A percentile compares a stretch with the other conserved stretches of the same genome.
Evolutionary conservation across 2,329 filamentous ascomycete species (phyloP).

Genomic region (Calonectria hawksworthii): DNA sequence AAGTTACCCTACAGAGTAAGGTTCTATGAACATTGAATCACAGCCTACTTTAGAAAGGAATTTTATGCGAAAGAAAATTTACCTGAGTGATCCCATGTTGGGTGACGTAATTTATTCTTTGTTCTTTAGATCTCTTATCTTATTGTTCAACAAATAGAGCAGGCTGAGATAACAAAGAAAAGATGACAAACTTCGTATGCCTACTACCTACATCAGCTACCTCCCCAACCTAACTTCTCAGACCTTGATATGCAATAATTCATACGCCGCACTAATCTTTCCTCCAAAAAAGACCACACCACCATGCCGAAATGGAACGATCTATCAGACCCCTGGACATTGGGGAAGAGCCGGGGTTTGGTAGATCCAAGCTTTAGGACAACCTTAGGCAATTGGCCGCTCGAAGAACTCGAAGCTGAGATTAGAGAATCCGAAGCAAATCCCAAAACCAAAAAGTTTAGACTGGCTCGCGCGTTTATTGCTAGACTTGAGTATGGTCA

Average conservation of each 20-base stretch:
- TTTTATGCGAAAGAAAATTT: neutral
- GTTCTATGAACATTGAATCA: neutral
- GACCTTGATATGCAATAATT: neutral
- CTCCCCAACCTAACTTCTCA: neutral
- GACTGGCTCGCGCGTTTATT: neutral
- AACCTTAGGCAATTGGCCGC: neutral
- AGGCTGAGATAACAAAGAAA: neutral
- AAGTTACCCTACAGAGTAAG: neutral
- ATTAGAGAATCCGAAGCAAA: neutral
- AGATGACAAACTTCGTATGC: too few relatives aligned
- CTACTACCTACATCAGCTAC: too few relatives aligned
- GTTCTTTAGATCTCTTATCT: neutral
- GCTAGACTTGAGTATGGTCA: constrained; percentile 17
- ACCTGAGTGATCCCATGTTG: neutral
- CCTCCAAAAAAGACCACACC: neutral
- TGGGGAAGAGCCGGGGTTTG: neutral
- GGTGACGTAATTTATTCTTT: neutral
- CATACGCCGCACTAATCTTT: neutral
- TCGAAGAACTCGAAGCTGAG: neutral
- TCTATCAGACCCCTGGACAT: neutral
- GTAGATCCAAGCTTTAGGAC: neutral
- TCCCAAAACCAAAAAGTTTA: neutral
- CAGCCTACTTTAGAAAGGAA: neutral
- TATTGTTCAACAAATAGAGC: neutral
- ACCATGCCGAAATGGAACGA: neutral